These are phyloP conservation scores for Colletotrichum siamense DNA, from an alignment of 2,329 filamentous ascomycete species.

Conservation along the genomic window DNA sequence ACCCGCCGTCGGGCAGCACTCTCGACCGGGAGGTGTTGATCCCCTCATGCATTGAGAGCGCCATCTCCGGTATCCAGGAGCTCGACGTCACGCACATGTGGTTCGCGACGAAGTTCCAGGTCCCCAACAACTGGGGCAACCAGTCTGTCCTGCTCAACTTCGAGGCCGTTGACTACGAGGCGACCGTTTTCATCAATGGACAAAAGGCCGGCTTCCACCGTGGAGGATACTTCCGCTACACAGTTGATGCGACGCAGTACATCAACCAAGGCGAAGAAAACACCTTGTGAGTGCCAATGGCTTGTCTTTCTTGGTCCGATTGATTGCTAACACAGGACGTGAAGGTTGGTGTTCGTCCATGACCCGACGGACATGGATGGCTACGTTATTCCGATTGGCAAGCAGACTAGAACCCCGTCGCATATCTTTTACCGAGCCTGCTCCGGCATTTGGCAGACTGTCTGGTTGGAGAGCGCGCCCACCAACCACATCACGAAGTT, in stretches of 20 bases:
- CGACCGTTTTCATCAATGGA: conserved; percentile 64
- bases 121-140: conserved; percentile 52
- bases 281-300: conserved; percentile 50
- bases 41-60: conserved; percentile 50
- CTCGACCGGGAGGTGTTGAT: conserved; percentile 46
- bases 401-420: conserved; percentile 61
- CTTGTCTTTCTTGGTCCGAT: background rate
- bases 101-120: conserved; percentile 56
- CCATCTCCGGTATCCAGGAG: conserved; percentile 52
- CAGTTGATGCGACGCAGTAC: conserved; percentile 60
- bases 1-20: conserved; percentile 27
- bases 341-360: conserved; percentile 66
- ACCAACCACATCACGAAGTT: conserved; percentile 61
- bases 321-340: background rate
- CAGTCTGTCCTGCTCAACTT: conserved; percentile 58
- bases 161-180: conserved; percentile 63
- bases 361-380: conserved; percentile 67
- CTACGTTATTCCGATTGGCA: conserved; percentile 68
- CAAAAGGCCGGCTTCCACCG: conserved; percentile 55
- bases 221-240: conserved; percentile 69
- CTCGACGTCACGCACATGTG: conserved; percentile 48
- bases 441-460: conserved; percentile 76
- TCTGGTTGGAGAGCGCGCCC: conserved; percentile 73
- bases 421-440: conserved; percentile 77
- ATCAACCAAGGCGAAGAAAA: conserved; percentile 50